Base-by-base conservation (phyloP, 176 grass and related monocot species). In the Raddia distichophylla region DNA sequence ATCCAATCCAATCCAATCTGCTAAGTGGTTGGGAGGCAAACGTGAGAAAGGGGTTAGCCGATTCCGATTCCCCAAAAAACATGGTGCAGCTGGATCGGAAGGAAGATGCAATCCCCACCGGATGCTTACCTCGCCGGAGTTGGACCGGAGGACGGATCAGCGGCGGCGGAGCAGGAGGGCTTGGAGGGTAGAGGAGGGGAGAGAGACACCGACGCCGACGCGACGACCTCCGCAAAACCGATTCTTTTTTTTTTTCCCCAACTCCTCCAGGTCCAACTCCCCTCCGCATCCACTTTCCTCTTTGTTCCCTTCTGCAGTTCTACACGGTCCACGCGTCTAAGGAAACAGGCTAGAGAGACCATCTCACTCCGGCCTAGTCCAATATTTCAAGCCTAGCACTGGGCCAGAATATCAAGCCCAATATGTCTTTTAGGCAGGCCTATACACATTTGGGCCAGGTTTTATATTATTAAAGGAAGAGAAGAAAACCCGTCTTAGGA, bases 91-190 rank as follows among this genome's bases (percentile, higher is more conserved):
- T 49, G 50, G 42, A 64, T 45, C 43, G 59, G 59, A 54, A 7
- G 44, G 59, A 54, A 7, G 44, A 60, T 2, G 5, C 8, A n/a
- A 14, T 65, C 35, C 65, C 47, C 5, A 2, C 15, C 4, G 32
- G 53, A 64, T 73, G 66, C 56, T 70, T 78, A 86, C 63, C 78
- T 73, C 84, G 57, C 68, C 76, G 59, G 60, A 43, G 60, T 55
- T 65, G 18, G 54, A 75, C 35, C 6, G 59, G 49, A 62, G n/a
- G 34, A 13, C 70, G 35, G 67, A 78, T 78, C 27, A 27, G 54
- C 45, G 62, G 67, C 40, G 62, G 53, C 56, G 66, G 69, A 55
- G 82, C 37, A 70, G 44, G 47, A 46, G 67, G 64, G 62, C 49
- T 18, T 44, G 33, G 17, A 63, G 64, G 19, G 67, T 40, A 34